A percentile compares a stretch with the other conserved stretches of the same genome.
Evolutionary conservation across 768 basidiomycete species (phyloP).

Genomic region (Mycena vulgaris): DNA sequence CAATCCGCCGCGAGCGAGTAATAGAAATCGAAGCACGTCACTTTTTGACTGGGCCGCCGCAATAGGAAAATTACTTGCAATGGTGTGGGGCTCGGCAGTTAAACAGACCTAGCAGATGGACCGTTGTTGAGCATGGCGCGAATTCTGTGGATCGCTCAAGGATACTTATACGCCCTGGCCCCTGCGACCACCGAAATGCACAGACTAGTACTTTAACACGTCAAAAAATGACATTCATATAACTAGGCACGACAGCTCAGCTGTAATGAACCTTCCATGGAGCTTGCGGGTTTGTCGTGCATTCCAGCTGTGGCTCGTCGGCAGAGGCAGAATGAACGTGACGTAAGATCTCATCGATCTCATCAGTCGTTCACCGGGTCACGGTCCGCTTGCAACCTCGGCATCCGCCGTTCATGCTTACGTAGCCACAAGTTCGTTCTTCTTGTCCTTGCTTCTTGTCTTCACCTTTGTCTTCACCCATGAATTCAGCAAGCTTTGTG

Average conservation of each 20-base stretch:
- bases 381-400: no score
- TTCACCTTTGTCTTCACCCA: no score
- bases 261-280: not conserved
- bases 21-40: constrained; percentile 30
- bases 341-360: no score
- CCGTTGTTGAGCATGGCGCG: not conserved
- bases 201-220: constrained; percentile 1
- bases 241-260: not conserved
- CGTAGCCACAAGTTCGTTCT: no score
- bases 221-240: constrained; percentile 4
- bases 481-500: no score
- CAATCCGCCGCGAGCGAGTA: constrained; percentile 10
- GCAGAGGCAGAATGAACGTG: not conserved
- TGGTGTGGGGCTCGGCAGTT: not conserved
- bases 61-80: constrained; percentile 12
- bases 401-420: no score
- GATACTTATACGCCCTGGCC: not conserved
- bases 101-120: not conserved
- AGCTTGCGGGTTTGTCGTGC: not conserved
- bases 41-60: not conserved
- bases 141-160: not conserved
- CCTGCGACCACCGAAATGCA: not conserved
- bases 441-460: no score
- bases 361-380: no score
- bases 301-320: not conserved